Base-by-base conservation (phyloP, 352 stramenopile species). In the Phytophthora sp. region DNA sequence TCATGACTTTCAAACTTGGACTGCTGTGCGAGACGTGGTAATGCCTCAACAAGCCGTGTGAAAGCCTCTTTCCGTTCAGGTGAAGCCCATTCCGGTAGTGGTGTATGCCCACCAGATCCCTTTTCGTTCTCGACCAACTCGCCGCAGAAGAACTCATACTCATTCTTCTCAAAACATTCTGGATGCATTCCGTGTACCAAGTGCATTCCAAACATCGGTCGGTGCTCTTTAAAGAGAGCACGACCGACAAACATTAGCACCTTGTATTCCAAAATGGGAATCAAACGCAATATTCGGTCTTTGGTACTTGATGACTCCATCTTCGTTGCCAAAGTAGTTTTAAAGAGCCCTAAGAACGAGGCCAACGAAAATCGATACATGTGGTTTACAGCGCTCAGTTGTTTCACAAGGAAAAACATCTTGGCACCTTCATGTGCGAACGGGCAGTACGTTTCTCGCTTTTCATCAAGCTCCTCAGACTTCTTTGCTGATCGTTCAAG, bases 281-380 rank as follows among this genome's bases (percentile, higher is more conserved):
- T 85, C 3, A 99, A 74, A 0, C 77, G 69, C 18, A 78, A 59
- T 61, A 98, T 94, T 12, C 89, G 82, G 49, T 96, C 82, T 7
- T 89, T 89, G 2, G 90, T 88, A 27, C 60, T 86, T 5, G 76
- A 68, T 0, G 79, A 85, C 53, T 90, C 82, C 77, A 97, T 94
- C 50, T 92, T 93, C n/a, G 72, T 87, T 4, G 58, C 76, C 8
- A 98, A 66, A 12, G 89, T 92, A 18, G 72, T 76, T 27, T 87
- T 76, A 72, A 98, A 99, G 2, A 98, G 66, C 11, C 57, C 62
- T 6, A 98, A 61, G 54, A 98, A 99, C 15, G 77, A 91, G 10
- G 76, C 84, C 3, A 99, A 77, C 20, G 92, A 98, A 65, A 98
- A 98, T 6, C 96, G 92, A 57, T 98, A 99, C 95, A 99, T 98